A percentile compares a stretch with the other conserved stretches of the same genome.
phyloP scores from a whole-genome alignment of 2,329 filamentous ascomycete genomes.

The Beauveria scarabaeidicola region DNA sequence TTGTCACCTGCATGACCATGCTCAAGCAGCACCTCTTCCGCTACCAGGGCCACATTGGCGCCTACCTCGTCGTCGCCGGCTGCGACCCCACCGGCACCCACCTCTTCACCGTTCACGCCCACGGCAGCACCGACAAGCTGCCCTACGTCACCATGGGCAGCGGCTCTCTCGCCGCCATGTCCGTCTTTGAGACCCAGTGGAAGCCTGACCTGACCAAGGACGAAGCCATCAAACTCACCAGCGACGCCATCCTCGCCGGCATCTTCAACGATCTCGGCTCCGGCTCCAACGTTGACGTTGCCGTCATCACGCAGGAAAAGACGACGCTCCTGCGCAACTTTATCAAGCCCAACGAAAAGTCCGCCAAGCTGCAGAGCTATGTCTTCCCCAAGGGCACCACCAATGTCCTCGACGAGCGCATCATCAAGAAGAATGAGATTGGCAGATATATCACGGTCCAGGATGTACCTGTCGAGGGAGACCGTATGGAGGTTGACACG shows the following conservation, averaged over 20 bases:
- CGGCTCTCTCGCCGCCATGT: conserved; percentile 93
- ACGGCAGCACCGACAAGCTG: conserved; percentile 96
- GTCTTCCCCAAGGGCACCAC: conserved; percentile 87
- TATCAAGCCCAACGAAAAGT: conserved; percentile 86
- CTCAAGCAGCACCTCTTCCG: conserved; percentile 99
- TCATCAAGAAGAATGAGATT: conserved; percentile 89
- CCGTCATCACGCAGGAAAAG: conserved; percentile 91
- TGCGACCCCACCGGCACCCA: conserved; percentile 93
- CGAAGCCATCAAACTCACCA: conserved; percentile 72
- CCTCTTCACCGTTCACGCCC: conserved; percentile 96
- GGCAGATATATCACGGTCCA: conserved; percentile 90
- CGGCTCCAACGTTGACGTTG: conserved; percentile 94
- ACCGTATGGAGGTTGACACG: conserved; percentile 61
- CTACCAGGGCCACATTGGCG: conserved; percentile 95
- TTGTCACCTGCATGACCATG: conserved; percentile 98
- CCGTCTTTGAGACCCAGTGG: conserved; percentile 96
- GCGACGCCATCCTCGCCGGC: conserved; percentile 87
- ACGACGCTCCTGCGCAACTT: conserved; percentile 89
- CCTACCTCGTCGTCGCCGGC: conserved; percentile 93
- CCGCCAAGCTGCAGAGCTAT: conserved; percentile 88
- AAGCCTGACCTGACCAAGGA: conserved; percentile 67
- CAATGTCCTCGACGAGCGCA: conserved; percentile 88
- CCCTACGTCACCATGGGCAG: conserved; percentile 99
- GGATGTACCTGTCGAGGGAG: conserved; percentile 64
- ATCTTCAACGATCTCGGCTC: conserved; percentile 98